These are phyloP conservation scores for Dimocarpus longan DNA, from an alignment of 345 rosid genomes.

Conservation along the genomic window DNA sequence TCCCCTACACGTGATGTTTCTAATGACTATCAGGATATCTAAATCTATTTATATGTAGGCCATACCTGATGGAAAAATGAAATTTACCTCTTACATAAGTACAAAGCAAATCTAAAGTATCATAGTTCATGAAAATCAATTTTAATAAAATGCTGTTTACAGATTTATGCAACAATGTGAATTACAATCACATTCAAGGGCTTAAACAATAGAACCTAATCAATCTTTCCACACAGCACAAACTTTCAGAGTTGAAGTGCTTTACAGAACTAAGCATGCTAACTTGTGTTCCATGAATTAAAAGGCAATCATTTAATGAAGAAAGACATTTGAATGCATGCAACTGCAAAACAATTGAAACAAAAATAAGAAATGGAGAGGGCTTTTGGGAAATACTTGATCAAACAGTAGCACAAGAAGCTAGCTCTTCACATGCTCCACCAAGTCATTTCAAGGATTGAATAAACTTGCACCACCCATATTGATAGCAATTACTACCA, in stretches of 20 bases:
- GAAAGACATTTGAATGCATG: neutral
- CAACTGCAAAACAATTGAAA: neutral
- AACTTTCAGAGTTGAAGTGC: neutral
- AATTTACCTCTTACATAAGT: neutral
- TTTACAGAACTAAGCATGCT: neutral
- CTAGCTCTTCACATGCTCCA: slow-evolving; percentile 20
- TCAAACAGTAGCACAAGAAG: slow-evolving; percentile 27
- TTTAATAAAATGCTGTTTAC: neutral
- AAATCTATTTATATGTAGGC: neutral
- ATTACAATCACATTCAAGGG: neutral
- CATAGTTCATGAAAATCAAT: neutral
- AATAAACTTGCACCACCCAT: slow-evolving; percentile 75
- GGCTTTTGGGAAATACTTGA: slow-evolving; percentile 36
- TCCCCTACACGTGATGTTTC: neutral
- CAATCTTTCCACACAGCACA: neutral
- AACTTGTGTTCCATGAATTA: neutral
- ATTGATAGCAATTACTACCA: slow-evolving; percentile 71
- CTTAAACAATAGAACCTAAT: neutral
- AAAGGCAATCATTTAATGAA: neutral
- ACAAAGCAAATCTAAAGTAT: neutral
- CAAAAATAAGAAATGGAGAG: neutral
- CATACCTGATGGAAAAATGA: neutral
- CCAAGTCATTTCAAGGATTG: slow-evolving; percentile 65
- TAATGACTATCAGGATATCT: neutral
- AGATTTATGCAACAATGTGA: neutral